Base-by-base conservation (phyloP, 495 filamentous ascomycete genomes). In the Aspergillus conjunctus region DNA sequence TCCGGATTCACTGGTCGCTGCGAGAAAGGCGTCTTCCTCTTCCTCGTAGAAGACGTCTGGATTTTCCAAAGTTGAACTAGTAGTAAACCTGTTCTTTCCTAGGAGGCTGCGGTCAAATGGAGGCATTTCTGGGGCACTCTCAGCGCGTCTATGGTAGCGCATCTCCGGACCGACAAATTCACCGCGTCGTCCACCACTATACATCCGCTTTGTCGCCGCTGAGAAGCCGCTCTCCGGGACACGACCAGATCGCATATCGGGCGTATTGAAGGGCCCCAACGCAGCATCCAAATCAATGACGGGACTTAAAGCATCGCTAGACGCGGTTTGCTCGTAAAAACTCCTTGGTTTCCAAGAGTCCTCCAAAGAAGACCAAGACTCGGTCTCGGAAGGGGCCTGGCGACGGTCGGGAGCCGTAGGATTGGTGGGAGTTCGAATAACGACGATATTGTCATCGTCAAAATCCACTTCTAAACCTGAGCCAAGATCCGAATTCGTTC, bases 281-380 rank as follows among this genome's bases (percentile, higher is more conserved):
- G 93, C 94, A 37, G 93, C 94, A 79, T 98, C 94, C 43, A 98
- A 78, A 75, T 98, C 94, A 54, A 98, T 93, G 59, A 96, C 85
- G 6, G 89, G 90, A 65, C 87, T 92, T 50, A 87, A 78, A 2
- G 77, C 63, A 54, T 91, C 87, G 34, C 83, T 80, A 31, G 66
- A 60, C 12, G 88, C 85, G 4, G 52, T 60, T 58, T 79, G 77
- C 52, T 79, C 77, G 41, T 79, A 73, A 60, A 79, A 74, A 51
- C 75, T 77, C 56, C 75, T 71, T 8, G 79, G 79, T 54, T 80
- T 83, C 78, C 79, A 82, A 34, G 76, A 68, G 10, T 68, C 64
- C 34, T 80, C 76, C 48, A 79, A 60, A 31, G 68, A 64, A 18
- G 66, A 63, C 8, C 60, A 56, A 17, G 69, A 44, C 5, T 64